These are phyloP conservation scores for Corymbia calophylla DNA, from an alignment of 441 rosid genomes.

Conservation along the genomic window DNA sequence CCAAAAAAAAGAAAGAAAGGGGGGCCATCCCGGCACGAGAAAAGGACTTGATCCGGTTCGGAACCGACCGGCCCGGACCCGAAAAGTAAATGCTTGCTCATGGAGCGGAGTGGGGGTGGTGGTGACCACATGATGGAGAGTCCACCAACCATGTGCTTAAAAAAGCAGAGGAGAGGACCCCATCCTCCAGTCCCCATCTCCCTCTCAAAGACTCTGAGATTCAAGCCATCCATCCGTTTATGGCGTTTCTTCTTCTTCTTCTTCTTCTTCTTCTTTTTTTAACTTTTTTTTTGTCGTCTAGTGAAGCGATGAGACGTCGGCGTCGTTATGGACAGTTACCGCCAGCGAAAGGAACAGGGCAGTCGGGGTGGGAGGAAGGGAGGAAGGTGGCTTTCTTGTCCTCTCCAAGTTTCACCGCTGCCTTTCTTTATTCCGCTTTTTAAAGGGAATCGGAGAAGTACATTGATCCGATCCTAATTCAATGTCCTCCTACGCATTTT, in stretches of 20 bases:
- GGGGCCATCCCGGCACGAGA: too few relatives aligned
- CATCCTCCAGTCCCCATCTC: neutral
- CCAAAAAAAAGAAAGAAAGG: fast-evolving
- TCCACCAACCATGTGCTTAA: neutral
- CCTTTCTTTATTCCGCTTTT: neutral
- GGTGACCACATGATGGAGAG: neutral
- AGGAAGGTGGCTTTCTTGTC: neutral
- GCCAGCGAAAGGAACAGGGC: neutral
- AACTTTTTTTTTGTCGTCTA: neutral
- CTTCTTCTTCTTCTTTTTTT: too few relatives aligned
- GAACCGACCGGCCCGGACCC: fast-evolving
- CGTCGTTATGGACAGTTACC: neutral
- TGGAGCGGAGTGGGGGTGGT: neutral
- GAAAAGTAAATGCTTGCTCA: neutral
- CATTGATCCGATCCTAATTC: neutral
- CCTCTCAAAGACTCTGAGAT: neutral
- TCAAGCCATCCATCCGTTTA: neutral
- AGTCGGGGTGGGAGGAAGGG: neutral
- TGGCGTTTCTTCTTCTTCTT: fast-evolving
- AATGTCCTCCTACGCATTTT: neutral
- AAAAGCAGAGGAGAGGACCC: neutral
- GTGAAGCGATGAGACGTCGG: neutral
- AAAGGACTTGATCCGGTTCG: neutral
- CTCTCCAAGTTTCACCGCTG: neutral
- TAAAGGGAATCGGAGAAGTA: neutral